Evolutionary conservation across 2,329 filamentous ascomycete species (phyloP).

Genomic region (Triangularia setosa): DNA sequence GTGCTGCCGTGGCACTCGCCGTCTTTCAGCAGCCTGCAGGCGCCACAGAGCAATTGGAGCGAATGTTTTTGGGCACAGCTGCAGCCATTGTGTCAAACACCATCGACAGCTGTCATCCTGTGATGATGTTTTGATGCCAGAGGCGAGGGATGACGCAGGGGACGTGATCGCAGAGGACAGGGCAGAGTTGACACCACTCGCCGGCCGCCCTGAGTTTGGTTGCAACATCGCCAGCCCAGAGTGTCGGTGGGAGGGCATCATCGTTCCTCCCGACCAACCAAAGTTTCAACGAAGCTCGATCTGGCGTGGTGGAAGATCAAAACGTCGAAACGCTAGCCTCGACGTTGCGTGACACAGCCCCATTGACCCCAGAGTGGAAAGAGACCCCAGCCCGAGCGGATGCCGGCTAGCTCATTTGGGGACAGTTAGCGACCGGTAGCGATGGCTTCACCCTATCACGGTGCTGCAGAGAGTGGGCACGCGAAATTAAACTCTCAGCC

Average conservation of each 20-base stretch:
- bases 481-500: slow-evolving; percentile 25
- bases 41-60: slow-evolving; percentile 11
- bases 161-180: not conserved
- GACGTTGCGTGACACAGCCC: not conserved
- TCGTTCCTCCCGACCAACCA: not conserved
- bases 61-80: slow-evolving; percentile 17
- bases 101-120: not conserved
- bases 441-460: slow-evolving; percentile 16
- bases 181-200: not conserved
- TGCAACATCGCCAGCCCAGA: not conserved
- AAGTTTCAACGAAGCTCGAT: not conserved
- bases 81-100: slow-evolving; percentile 5
- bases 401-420: slow-evolving; percentile 17
- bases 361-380: slow-evolving; percentile 9
- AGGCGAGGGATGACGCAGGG: not conserved
- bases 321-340: not conserved
- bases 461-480: slow-evolving; percentile 10
- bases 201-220: not conserved
- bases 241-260: not conserved
- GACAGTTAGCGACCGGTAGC: slow-evolving; percentile 1
- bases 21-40: slow-evolving; percentile 1
- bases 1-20: not conserved
- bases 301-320: slow-evolving; percentile 5
- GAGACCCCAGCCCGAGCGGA: slow-evolving; percentile 1
- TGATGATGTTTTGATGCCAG: not conserved